Evolutionary conservation across 306 rosid genomes (phyloP), one percentile per base, ranked within the genome.

Genomic region (Lathyrus sativus): DNA sequence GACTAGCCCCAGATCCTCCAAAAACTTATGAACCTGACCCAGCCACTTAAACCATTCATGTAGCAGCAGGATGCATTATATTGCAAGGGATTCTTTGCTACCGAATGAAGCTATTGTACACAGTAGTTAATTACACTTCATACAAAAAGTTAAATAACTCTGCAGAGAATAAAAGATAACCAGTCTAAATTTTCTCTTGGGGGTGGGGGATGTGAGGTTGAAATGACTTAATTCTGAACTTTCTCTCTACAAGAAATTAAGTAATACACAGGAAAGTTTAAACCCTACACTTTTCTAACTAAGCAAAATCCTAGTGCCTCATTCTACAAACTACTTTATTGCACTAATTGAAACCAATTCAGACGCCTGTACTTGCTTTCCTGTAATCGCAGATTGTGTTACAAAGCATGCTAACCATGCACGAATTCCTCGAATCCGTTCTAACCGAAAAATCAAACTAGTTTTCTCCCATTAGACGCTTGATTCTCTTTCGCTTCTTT

Each of bases 311-410:
- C 80, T 80, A 77, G 14, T 43, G 67, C 75, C 77, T 82, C 75
- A 78, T 75, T 62, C 86, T 73, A 76, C 73, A 46, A 57, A 69
- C 89, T 85, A 82, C 76, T 62, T 74, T 79, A 72, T 79, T 78
- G 79, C 76, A 72, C 83, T 46, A 65, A 55, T 57, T 74, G 79
- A 79, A 45, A 74, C 51, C 75, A 70, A 73, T 64, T 79, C 56
- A 77, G 65, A 74, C 48, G 67, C 70, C 48, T 60, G 57, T 80
- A 65, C 72, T 65, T 72, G 75, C 83, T 59, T 39, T 56, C 61
- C 44, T 66, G 85, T 74, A 49, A 74, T 76, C 76, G 79, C 78
- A 68, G 70, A 62, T 83, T 74, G 72, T 58, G 63, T 61, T 55
- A 67, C 76, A 69, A 62, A 76, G 65, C 68, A 74, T 74, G 85